phyloP scores from a whole-genome alignment of 352 stramenopile genomes.

The Pythium biforme region DNA sequence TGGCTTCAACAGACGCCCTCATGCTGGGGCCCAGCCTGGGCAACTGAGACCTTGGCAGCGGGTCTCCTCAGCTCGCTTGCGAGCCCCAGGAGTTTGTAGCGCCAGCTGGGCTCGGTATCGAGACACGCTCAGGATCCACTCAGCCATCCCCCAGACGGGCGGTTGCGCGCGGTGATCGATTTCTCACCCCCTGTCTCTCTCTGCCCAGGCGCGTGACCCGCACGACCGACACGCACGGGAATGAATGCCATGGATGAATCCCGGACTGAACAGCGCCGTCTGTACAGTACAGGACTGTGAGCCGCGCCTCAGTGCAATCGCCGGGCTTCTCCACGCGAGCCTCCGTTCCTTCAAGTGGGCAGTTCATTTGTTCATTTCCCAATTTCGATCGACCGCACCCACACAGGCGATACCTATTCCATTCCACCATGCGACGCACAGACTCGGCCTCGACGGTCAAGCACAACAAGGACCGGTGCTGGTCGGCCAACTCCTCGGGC shows the following conservation, averaged over 20 bases:
- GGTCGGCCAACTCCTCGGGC: slow-evolving; percentile 21
- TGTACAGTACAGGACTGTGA: no score
- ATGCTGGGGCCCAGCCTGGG: no score
- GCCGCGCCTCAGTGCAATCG: not conserved
- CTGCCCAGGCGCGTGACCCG: not conserved
- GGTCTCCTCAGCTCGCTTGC: no score
- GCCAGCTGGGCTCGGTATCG: not conserved
- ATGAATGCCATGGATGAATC: not conserved
- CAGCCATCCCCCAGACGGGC: not conserved
- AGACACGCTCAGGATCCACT: not conserved
- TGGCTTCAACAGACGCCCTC: no score
- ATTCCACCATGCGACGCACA: not conserved
- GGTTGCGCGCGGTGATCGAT: not conserved
- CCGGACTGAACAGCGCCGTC: no score
- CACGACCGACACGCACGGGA: not conserved
- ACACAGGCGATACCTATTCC: no score
- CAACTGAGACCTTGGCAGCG: not conserved
- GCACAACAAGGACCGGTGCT: slow-evolving; percentile 7
- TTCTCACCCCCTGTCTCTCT: not conserved
- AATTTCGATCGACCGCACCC: no score
- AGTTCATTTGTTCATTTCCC: no score
- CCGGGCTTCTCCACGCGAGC: no score
- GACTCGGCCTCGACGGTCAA: slow-evolving; percentile 9
- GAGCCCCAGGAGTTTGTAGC: no score
- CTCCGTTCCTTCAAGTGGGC: no score